Evolutionary conservation across 2,329 filamentous ascomycete genomes (phyloP).

Genomic region (Leptodontidium sp.): DNA sequence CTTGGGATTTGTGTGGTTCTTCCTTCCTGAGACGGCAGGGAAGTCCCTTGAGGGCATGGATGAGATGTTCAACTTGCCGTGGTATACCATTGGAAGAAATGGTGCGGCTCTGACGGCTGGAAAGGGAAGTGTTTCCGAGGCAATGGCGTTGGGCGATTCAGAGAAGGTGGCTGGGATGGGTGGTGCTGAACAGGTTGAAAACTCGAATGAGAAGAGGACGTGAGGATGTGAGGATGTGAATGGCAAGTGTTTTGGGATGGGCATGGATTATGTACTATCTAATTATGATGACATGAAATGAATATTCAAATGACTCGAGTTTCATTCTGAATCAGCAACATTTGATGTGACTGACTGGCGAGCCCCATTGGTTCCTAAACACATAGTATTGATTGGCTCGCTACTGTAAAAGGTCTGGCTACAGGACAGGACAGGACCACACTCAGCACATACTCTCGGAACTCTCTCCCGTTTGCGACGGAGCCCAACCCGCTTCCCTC

Average conservation of each 20-base stretch:
- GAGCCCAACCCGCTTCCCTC: background rate
- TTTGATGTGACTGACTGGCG: too few species aligned
- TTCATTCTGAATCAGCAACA: too few species aligned
- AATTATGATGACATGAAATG: background rate
- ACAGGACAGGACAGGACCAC: background rate
- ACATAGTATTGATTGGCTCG: background rate
- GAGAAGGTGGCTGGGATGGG: slow-evolving; percentile 55
- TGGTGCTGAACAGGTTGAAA: slow-evolving; percentile 35
- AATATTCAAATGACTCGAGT: background rate
- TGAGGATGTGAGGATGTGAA: background rate
- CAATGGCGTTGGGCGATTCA: slow-evolving; percentile 48
- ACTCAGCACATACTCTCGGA: background rate
- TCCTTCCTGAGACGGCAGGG: slow-evolving; percentile 76
- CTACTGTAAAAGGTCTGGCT: background rate
- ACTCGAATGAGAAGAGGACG: slow-evolving; percentile 44
- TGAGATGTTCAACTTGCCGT: slow-evolving; percentile 73
- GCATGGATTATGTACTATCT: background rate
- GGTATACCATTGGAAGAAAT: slow-evolving; percentile 73
- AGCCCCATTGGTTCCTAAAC: background rate
- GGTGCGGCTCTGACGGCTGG: slow-evolving; percentile 52
- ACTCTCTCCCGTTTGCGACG: slow-evolving; percentile 1
- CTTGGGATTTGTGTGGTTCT: slow-evolving; percentile 75
- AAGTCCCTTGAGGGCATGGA: slow-evolving; percentile 75
- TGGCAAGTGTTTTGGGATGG: background rate
- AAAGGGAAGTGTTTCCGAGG: slow-evolving; percentile 57